Evolutionary conservation across 2,329 filamentous ascomycete species (phyloP), one percentile per base, ranked within the genome.

Genomic region (Fusarium sp.): DNA sequence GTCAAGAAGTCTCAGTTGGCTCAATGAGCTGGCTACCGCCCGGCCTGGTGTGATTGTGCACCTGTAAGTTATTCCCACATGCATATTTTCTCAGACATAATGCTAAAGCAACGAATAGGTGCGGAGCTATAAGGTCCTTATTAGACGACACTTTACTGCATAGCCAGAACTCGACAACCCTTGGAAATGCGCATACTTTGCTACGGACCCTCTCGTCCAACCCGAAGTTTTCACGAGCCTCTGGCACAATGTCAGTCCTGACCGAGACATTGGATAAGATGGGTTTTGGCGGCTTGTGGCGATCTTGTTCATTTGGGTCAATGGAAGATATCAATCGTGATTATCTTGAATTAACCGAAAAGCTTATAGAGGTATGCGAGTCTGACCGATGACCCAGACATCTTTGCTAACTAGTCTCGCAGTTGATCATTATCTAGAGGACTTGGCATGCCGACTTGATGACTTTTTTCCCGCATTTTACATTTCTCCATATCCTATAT

Each of bases 281-380:
- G 80, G 92, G 91, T 2, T 92, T 93, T 70, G 86, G 87, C 10
- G 91, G 92, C 0, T 82, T 93, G 2, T 92, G 90, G 90, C 86
- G 87, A 27, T 86, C 86, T 6, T 89, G 88, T 68, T 88, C 87
- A 1, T 86, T 88, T 62, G 86, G 84, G 37, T 84, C 86, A 18
- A 82, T 82, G 35, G 85, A 79, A 13, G 78, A 79, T 14, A 61
- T 79, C 2, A 77, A 79, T 50, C 68, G 68, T 13, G 59, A 74
- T 20, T 78, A 87, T 76, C 87, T 90, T 64, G 82, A 83, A 54
- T 80, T 91, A 54, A 91, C 88, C 3, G 89, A 91, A 78, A 89
- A 88, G 80, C 83, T 92, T 37, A 91, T 92, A 73, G 89, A 91
- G 85, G 89, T 91, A 79, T 80, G 85, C 65, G 41, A 11, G 9